These are phyloP conservation scores for Sporothrix dimorphospora DNA, from an alignment of 2,329 filamentous ascomycete species.

Conservation along the genomic window DNA sequence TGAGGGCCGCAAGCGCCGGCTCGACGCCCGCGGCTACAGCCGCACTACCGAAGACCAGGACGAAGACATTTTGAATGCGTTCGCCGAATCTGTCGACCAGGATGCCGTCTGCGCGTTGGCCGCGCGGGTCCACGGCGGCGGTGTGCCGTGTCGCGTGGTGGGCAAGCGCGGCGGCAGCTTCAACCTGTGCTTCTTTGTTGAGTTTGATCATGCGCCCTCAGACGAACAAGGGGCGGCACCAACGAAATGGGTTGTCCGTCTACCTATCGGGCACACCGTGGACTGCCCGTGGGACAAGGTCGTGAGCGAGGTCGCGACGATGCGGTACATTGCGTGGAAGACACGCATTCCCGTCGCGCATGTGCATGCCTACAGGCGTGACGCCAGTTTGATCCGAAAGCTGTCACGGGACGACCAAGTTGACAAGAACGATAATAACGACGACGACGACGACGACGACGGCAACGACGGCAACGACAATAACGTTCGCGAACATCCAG, in stretches of 20 bases:
- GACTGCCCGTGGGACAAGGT: conserved; percentile 37
- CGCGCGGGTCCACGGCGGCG: conserved; percentile 2
- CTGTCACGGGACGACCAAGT: not conserved
- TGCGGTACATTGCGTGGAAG: conserved; percentile 34
- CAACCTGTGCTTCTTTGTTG: conserved; percentile 27
- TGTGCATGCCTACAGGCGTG: conserved; percentile 35
- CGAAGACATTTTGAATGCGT: not conserved
- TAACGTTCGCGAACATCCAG: not conserved
- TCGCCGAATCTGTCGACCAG: conserved; percentile 21
- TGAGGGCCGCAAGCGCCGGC: conserved; percentile 9
- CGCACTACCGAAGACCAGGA: not conserved
- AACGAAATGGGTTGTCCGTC: conserved; percentile 36
- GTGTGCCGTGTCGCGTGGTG: conserved; percentile 19
- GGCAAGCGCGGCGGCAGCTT: conserved; percentile 17
- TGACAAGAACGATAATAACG: not conserved
- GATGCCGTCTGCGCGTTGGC: conserved; percentile 27
- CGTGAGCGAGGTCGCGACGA: conserved; percentile 37
- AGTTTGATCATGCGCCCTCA: conserved; percentile 21
- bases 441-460: not conserved
- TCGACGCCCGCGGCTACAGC: conserved; percentile 15
- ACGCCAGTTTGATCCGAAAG: not conserved
- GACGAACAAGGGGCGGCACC: not conserved
- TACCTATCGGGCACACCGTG: conserved; percentile 36
- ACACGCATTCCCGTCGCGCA: conserved; percentile 36
- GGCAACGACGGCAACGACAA: not conserved